A percentile compares a stretch with the other conserved stretches of the same genome.
Evolutionary conservation across 257 asterid species (phyloP).

Genomic region (Verbena officinalis): DNA sequence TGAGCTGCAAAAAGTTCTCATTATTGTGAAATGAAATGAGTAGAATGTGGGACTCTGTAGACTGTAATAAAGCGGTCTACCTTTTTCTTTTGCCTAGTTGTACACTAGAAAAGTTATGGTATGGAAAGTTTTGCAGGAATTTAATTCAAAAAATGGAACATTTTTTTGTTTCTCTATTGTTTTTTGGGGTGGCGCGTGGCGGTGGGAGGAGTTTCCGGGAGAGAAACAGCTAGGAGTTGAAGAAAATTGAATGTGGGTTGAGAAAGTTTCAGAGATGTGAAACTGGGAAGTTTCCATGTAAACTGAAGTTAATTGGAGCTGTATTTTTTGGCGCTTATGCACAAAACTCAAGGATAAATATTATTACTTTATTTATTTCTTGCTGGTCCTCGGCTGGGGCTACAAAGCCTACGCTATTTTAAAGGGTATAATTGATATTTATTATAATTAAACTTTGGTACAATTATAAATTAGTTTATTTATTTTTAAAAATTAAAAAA

Average conservation of each 20-base stretch:
- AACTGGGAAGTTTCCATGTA: slow-evolving; percentile 41
- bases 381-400: too few species aligned
- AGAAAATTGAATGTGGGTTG: slow-evolving; percentile 39
- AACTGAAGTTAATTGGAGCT: slow-evolving; percentile 35
- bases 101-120: background rate
- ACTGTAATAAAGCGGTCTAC: slow-evolving; percentile 33
- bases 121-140: slow-evolving; percentile 18
- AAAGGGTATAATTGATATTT: too few species aligned
- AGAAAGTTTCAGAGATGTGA: slow-evolving; percentile 38
- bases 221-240: slow-evolving; percentile 15
- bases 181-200: too few species aligned
- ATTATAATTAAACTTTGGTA: too few species aligned
- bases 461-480: too few species aligned
- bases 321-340: slow-evolving; percentile 33
- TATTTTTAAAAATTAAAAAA: too few species aligned
- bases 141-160: background rate
- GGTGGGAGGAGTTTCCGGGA: slow-evolving; percentile 9
- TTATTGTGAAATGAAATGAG: slow-evolving; percentile 20
- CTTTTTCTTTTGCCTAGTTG: slow-evolving; percentile 25
- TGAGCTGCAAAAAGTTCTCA: slow-evolving; percentile 19
- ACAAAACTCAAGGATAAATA: slow-evolving; percentile 28
- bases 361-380: background rate
- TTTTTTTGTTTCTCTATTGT: too few species aligned
- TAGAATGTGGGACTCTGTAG: slow-evolving; percentile 5
- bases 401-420: too few species aligned